Percentiles rank a stretch among this genome's conserved stretches.
Conservation (phyloP, 148 eudicot species). For the Spergularia marina region DNA sequence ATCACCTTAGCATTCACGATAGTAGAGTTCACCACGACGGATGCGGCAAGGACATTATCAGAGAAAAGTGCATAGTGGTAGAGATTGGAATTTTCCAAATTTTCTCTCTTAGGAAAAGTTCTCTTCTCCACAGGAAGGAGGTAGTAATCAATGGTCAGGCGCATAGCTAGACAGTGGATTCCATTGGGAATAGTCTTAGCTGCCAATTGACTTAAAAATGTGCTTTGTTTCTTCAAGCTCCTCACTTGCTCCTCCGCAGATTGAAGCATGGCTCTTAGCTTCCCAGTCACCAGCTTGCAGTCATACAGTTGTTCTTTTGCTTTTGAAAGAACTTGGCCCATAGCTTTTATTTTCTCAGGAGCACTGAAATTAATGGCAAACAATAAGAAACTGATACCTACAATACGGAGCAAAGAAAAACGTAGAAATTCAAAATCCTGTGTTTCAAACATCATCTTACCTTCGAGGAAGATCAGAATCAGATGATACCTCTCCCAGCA, state of each 20-base stretch:
- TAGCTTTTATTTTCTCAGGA: constrained; percentile 61
- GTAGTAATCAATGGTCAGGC: constrained; percentile 74
- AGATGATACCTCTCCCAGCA: constrained; percentile 65
- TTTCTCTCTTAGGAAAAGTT: constrained; percentile 65
- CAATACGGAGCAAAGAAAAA: neutral
- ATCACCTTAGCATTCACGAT: constrained; percentile 71
- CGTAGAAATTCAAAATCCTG: neutral
- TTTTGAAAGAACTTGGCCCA: constrained; percentile 75
- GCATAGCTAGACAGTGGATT: constrained; percentile 78
- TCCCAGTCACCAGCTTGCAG: constrained; percentile 69
- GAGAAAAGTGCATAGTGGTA: constrained; percentile 89
- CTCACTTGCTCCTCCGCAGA: constrained; percentile 87
- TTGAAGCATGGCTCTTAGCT: constrained; percentile 87
- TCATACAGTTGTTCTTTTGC: constrained; percentile 69
- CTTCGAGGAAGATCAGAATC: constrained; percentile 82
- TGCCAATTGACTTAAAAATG: constrained; percentile 80
- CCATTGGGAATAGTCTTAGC: constrained; percentile 88
- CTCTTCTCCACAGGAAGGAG: constrained; percentile 66
- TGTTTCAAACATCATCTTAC: constrained; percentile 30
- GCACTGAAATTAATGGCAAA: constrained; percentile 41
- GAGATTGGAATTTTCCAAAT: constrained; percentile 63
- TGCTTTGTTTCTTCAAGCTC: constrained; percentile 80
- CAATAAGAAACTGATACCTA: neutral
- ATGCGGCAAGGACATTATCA: constrained; percentile 91
- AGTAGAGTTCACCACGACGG: constrained; percentile 86